A percentile compares a stretch with the other conserved stretches of the same genome.
phyloP scores from a whole-genome alignment of 371 early-diverging fungal species.

The Aphelidium insulamus region DNA sequence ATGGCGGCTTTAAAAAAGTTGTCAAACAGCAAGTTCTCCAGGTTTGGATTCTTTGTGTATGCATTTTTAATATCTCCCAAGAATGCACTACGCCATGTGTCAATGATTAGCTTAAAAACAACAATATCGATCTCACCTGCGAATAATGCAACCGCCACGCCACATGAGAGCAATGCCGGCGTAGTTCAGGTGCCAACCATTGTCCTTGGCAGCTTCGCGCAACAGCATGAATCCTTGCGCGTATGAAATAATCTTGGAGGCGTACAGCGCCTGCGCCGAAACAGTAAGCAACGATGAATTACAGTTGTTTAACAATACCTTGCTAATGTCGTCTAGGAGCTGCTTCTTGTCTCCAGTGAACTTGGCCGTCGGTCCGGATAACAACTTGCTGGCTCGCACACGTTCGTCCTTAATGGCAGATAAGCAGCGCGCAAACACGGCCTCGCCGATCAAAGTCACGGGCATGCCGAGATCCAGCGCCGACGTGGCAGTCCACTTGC shows the following conservation, averaged over 20 bases:
- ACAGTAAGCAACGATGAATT: not conserved
- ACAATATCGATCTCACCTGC: conserved; percentile 16
- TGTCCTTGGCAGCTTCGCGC: conserved; percentile 76
- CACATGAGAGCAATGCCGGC: conserved; percentile 94
- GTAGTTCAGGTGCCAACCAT: conserved; percentile 88
- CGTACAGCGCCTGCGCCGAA: conserved; percentile 83
- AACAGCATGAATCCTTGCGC: conserved; percentile 98
- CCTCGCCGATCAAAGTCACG: conserved; percentile 90
- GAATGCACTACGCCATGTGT: conserved; percentile 28
- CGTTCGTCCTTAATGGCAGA: conserved; percentile 89
- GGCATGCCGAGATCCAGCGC: conserved; percentile 84
- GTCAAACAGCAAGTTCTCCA: conserved; percentile 73
- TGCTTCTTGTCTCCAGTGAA: conserved; percentile 63
- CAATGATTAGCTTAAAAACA: conserved; percentile 3
- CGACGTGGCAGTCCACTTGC: conserved; percentile 93
- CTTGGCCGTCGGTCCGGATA: conserved; percentile 38
- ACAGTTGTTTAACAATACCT: no score
- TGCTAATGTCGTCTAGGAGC: conserved; percentile 65
- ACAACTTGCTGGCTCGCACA: conserved; percentile 61
- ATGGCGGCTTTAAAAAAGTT: conserved; percentile 83
- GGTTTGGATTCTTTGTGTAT: conserved; percentile 58
- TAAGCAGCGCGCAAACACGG: conserved; percentile 90
- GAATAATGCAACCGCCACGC: conserved; percentile 98
- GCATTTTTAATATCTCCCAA: conserved; percentile 88
- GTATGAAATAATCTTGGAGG: conserved; percentile 93